Conservation (phyloP, 1,139 yeast species). For the Saccharomyces pastorianus region DNA sequence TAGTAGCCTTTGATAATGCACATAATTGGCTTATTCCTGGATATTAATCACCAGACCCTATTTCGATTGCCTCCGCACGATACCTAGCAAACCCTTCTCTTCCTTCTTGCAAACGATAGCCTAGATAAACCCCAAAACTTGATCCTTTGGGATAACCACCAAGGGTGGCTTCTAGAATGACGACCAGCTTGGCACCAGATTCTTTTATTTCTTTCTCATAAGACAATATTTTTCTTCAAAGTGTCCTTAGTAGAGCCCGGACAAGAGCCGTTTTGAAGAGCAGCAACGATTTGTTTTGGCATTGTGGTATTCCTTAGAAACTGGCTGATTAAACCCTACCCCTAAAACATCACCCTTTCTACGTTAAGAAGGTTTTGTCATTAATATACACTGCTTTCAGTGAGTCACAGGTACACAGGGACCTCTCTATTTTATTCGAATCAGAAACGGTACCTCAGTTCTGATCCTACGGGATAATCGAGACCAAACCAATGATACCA, state of each 20-base stretch:
- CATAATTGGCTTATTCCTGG: not conserved
- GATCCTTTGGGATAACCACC: constrained; percentile 40
- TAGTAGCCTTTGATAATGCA: not conserved
- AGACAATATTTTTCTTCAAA: constrained; percentile 31
- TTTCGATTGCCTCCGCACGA: not conserved
- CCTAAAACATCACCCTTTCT: too few species aligned
- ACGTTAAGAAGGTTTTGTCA: not conserved
- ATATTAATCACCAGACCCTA: not conserved
- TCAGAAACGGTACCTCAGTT: not conserved
- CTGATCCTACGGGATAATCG: too few species aligned
- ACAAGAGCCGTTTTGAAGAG: constrained; percentile 34
- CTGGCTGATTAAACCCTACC: not conserved
- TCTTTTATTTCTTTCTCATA: constrained; percentile 32
- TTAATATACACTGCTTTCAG: not conserved
- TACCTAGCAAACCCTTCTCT: constrained; percentile 34
- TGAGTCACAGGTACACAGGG: not conserved
- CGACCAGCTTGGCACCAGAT: constrained; percentile 32
- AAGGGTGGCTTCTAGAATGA: constrained; percentile 36
- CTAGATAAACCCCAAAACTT: constrained; percentile 35
- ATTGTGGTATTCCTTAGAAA: constrained; percentile 5
- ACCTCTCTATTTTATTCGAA: not conserved
- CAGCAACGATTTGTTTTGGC: constrained; percentile 30
- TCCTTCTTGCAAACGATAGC: constrained; percentile 35
- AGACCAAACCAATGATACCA: too few species aligned
- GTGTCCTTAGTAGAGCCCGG: constrained; percentile 34